These are phyloP conservation scores for Cadophora luteo-olivacea DNA, from an alignment of 2,329 filamentous ascomycete species.

Conservation along the genomic window DNA sequence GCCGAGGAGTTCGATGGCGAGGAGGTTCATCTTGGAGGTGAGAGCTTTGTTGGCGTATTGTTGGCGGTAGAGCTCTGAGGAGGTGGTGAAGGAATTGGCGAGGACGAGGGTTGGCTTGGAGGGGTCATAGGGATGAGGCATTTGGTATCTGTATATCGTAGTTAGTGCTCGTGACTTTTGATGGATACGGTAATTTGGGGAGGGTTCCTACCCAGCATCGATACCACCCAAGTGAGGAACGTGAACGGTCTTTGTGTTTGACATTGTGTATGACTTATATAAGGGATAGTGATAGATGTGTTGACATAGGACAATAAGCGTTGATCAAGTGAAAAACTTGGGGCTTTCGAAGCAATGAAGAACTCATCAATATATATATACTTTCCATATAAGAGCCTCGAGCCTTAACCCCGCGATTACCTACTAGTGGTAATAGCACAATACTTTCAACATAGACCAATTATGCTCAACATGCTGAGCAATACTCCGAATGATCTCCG, in stretches of 20 bases:
- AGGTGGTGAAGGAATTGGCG: conserved; percentile 60
- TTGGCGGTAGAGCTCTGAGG: conserved; percentile 50
- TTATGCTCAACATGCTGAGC: not conserved
- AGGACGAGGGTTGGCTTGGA: conserved; percentile 58
- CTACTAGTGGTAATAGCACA: not conserved
- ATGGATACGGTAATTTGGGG: not conserved
- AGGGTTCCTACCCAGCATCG: conserved; percentile 50
- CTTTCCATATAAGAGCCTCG: not conserved
- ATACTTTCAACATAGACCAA: not conserved
- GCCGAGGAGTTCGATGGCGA: conserved; percentile 60
- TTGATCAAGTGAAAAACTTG: not conserved
- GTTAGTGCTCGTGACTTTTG: not conserved
- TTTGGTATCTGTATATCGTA: conserved; percentile 25
- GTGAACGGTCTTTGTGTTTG: conserved; percentile 48
- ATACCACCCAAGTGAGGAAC: conserved; percentile 57
- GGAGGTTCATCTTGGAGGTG: conserved; percentile 52
- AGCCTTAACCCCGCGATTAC: not conserved
- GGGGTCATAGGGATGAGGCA: conserved; percentile 50
- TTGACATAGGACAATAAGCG: not conserved
- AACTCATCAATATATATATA: not conserved
- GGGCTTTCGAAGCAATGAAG: not conserved
- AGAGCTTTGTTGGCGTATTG: conserved; percentile 42
- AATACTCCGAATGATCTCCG: not conserved
- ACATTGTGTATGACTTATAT: not conserved
- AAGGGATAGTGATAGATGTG: not conserved